Conservation (phyloP, 75 land plant genomes). For the Pseudotsuga menziesii region DNA sequence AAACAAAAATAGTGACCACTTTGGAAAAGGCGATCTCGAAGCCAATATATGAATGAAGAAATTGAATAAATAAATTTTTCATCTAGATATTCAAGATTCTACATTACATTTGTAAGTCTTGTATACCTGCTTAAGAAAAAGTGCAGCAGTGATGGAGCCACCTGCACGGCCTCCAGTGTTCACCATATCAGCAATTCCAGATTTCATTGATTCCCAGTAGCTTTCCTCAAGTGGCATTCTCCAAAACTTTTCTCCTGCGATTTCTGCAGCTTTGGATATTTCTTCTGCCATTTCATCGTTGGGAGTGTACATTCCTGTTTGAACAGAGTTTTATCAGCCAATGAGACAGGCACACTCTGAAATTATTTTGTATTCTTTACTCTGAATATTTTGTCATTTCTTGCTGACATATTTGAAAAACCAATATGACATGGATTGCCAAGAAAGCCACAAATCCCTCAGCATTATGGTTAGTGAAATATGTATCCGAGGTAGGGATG, state of each 20-base stretch:
- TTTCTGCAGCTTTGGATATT: conserved; percentile 58
- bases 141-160: conserved; percentile 90
- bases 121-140: conserved; percentile 90
- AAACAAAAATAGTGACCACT: background rate
- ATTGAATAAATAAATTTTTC: background rate
- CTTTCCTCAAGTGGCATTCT: conserved; percentile 94
- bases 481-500: too few species aligned
- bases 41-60: background rate
- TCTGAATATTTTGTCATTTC: too few species aligned
- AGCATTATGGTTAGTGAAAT: too few species aligned
- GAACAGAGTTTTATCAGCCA: background rate
- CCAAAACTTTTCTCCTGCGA: conserved; percentile 92
- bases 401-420: too few species aligned
- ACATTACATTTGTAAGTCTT: background rate
- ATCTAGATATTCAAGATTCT: background rate
- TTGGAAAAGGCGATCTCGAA: background rate
- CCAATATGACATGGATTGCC: too few species aligned
- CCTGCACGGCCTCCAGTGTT: conserved; percentile 92
- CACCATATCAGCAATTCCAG: conserved; percentile 96
- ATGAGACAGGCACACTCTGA: background rate
- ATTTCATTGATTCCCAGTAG: conserved; percentile 98
- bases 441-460: too few species aligned
- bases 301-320: conserved; percentile 76
- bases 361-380: too few species aligned
- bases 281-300: conserved; percentile 90